phyloP scores from a whole-genome alignment of 257 asterid species.

The Avicennia marina region DNA sequence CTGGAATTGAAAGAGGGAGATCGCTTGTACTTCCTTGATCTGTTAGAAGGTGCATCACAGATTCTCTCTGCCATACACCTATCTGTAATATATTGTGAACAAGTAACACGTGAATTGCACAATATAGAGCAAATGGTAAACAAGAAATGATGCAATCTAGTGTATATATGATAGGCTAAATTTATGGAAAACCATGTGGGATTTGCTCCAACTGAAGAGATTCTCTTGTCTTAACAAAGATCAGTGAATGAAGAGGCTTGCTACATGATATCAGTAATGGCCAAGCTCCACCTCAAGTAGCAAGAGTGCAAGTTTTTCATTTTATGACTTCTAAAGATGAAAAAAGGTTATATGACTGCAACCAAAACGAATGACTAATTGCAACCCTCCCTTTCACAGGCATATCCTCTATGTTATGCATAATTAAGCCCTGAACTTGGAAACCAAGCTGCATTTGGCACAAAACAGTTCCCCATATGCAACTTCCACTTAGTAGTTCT shows the following conservation, averaged over 20 bases:
- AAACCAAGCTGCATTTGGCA: not conserved
- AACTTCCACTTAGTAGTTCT: not conserved
- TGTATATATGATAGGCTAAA: not conserved
- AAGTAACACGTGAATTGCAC: conserved; percentile 14
- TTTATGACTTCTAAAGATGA: not conserved
- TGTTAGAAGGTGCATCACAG: too few species aligned
- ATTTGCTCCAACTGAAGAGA: not conserved
- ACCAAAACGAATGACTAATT: not conserved
- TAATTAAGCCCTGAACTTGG: not conserved
- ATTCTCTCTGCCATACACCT: too few species aligned
- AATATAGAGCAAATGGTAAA: not conserved
- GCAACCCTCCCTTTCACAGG: not conserved
- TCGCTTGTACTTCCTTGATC: too few species aligned
- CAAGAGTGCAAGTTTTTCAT: conserved; percentile 2
- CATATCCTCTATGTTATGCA: not conserved
- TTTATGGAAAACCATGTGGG: not conserved
- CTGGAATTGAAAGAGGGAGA: too few species aligned
- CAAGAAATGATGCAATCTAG: too few species aligned
- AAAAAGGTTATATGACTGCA: not conserved
- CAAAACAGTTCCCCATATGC: not conserved
- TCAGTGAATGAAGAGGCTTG: not conserved
- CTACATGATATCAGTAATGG: not conserved
- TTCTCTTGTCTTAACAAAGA: not conserved
- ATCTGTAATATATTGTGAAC: conserved; percentile 31
- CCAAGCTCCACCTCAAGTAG: not conserved